These are phyloP conservation scores for Aspergillus melleus DNA, from an alignment of 2,329 filamentous ascomycete genomes.

Conservation along the genomic window DNA sequence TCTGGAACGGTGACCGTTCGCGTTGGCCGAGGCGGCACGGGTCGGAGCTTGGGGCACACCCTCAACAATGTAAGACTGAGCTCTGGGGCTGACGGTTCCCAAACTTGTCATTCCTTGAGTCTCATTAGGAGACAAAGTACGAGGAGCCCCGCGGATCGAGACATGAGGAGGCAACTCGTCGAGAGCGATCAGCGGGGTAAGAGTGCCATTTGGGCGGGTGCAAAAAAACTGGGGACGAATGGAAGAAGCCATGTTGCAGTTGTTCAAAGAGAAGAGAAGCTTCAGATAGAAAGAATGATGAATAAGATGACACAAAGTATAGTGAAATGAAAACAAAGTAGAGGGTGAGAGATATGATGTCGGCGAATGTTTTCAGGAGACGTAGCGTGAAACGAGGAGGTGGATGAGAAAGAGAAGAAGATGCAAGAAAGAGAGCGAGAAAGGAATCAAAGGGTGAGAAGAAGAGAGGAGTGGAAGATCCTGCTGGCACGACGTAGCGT, in stretches of 20 bases:
- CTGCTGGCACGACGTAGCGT: neutral
- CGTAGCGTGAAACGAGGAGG: neutral
- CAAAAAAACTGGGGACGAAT: conserved; percentile 45
- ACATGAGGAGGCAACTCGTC: conserved; percentile 46
- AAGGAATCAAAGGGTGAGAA: no score
- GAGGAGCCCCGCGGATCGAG: conserved; percentile 38
- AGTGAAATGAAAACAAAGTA: neutral
- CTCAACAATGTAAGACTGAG: conserved; percentile 38
- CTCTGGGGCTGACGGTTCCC: conserved; percentile 34
- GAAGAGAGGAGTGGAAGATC: conserved; percentile 7
- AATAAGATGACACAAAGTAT: neutral
- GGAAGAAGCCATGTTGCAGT: conserved; percentile 21
- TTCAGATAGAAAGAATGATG: neutral
- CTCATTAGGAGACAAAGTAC: conserved; percentile 35
- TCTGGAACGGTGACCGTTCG: conserved; percentile 9
- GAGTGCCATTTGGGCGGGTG: conserved; percentile 40
- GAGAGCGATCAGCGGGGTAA: conserved; percentile 46
- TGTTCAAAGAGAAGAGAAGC: neutral
- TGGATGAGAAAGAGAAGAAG: neutral
- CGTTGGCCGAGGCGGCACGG: conserved; percentile 6
- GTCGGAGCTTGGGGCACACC: conserved; percentile 9
- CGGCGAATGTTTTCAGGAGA: neutral
- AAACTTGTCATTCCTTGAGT: conserved; percentile 46
- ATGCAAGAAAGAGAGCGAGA: conserved; percentile 9
- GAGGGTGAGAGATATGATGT: conserved; percentile 5